A percentile compares a stretch with the other conserved stretches of the same genome.
Evolutionary conservation across 2,329 filamentous ascomycete genomes (phyloP).

Genomic region (Hirsutella thompsonii): DNA sequence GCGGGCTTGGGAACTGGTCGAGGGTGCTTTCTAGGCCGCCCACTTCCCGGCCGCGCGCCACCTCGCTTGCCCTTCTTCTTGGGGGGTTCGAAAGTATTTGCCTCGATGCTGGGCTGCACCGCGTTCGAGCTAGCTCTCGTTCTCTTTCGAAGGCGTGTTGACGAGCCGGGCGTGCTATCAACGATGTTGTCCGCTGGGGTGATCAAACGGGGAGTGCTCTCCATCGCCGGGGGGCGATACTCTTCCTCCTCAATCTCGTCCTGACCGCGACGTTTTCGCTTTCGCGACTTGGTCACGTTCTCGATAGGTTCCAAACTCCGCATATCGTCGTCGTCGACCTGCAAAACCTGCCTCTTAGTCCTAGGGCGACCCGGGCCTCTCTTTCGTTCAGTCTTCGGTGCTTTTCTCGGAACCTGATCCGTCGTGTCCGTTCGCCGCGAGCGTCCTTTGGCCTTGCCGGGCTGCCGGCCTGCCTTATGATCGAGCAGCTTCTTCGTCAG

Average conservation of each 20-base stretch:
- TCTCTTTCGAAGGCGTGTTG: conserved; percentile 15
- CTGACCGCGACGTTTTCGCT: conserved; percentile 14
- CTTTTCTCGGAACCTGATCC: conserved; percentile 12
- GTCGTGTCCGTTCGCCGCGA: conserved; percentile 7
- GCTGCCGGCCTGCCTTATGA: conserved; percentile 20
- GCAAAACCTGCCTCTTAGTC: conserved; percentile 4
- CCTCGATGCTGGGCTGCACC: conserved; percentile 3
- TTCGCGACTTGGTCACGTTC: conserved; percentile 7
- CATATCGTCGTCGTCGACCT: conserved; percentile 11
- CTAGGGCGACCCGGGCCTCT: conserved; percentile 9
- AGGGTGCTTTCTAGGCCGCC: conserved; percentile 25
- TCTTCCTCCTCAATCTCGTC: conserved; percentile 18
- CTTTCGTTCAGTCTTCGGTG: conserved; percentile 11
- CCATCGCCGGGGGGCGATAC: conserved; percentile 13
- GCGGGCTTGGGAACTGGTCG: conserved; percentile 8
- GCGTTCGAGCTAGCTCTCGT: conserved; percentile 5
- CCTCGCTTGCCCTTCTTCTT: conserved; percentile 25
- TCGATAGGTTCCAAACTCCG: not conserved
- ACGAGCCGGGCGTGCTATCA: conserved; percentile 7
- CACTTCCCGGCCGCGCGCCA: conserved; percentile 24
- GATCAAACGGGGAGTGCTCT: conserved; percentile 9
- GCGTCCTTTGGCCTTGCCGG: conserved; percentile 11
- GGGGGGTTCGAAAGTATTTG: conserved; percentile 9
- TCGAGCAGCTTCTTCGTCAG: conserved; percentile 32
- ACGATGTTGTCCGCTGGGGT: conserved; percentile 13